Percentiles rank a stretch among this genome's conserved stretches.
Evolutionary conservation across 2,329 filamentous ascomycete genomes (phyloP).

Genomic region (Clarireedia hainanense): DNA sequence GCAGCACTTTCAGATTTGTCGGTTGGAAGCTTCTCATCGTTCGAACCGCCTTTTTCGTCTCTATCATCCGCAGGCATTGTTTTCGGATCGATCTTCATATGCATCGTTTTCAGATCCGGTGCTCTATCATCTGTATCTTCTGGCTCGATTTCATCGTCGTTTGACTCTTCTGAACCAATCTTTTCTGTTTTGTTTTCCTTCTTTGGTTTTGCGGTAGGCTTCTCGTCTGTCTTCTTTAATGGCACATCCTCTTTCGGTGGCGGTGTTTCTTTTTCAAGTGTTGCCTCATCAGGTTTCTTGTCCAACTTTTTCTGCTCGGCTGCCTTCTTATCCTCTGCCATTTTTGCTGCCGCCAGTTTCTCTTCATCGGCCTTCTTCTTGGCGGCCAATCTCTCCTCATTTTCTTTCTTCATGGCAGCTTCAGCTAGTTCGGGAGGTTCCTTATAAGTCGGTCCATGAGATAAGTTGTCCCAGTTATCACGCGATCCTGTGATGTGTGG

Average conservation of each 20-base stretch:
- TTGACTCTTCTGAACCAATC: not conserved
- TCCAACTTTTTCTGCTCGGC: not conserved
- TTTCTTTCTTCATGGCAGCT: not conserved
- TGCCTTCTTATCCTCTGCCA: not conserved
- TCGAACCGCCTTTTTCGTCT: not conserved
- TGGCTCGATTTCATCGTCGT: not conserved
- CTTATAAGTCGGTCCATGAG: constrained; percentile 39
- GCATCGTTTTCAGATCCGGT: not conserved
- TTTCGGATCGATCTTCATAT: not conserved
- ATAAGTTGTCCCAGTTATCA: constrained; percentile 46
- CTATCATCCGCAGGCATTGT: not conserved
- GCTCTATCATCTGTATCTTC: not conserved
- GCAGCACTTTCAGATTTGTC: too few species aligned
- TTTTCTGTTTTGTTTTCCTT: not conserved
- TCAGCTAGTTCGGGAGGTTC: not conserved
- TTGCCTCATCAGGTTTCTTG: not conserved
- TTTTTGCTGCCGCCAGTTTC: not conserved
- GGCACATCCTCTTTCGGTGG: not conserved
- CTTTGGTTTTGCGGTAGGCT: too few species aligned
- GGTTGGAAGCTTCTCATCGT: too few species aligned
- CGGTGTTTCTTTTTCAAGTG: not conserved
- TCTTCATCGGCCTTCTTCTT: not conserved
- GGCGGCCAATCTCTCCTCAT: not conserved
- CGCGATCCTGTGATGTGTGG: constrained; percentile 35
- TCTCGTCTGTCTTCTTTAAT: not conserved